These are phyloP conservation scores for Lachancea nothofagi DNA, from an alignment of 805 yeast genomes.

Conservation along the genomic window DNA sequence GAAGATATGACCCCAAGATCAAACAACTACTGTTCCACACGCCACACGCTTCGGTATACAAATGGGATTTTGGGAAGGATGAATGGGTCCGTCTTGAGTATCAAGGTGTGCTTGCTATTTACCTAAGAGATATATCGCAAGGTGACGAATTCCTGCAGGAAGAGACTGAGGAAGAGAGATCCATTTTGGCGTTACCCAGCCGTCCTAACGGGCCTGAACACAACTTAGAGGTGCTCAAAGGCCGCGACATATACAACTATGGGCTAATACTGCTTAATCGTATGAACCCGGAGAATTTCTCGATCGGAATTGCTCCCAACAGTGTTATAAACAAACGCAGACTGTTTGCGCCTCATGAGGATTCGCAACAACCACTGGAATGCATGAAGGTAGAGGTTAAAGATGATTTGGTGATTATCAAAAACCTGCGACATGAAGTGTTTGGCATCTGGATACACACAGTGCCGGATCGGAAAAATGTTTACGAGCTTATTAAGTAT, in stretches of 20 bases:
- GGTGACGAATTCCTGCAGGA: slow-evolving; percentile 19
- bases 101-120: slow-evolving; percentile 66
- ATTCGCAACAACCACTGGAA: slow-evolving; percentile 30
- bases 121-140: slow-evolving; percentile 44
- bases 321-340: slow-evolving; percentile 40
- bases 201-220: slow-evolving; percentile 7
- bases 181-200: slow-evolving; percentile 11
- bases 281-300: slow-evolving; percentile 61
- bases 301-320: slow-evolving; percentile 61
- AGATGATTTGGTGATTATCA: slow-evolving; percentile 64
- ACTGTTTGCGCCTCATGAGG: slow-evolving; percentile 32
- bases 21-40: slow-evolving; percentile 63
- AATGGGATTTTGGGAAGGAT: slow-evolving; percentile 48
- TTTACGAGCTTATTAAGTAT: slow-evolving; percentile 42
- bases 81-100: slow-evolving; percentile 69
- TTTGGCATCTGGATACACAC: slow-evolving; percentile 78
- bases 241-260: slow-evolving; percentile 46
- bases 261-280: slow-evolving; percentile 70
- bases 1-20: slow-evolving; percentile 68
- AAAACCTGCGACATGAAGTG: slow-evolving; percentile 61
- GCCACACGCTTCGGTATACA: slow-evolving; percentile 67
- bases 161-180: slow-evolving; percentile 26
- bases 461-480: slow-evolving; percentile 55
- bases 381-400: slow-evolving; percentile 63
- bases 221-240: slow-evolving; percentile 18